Evolutionary conservation across 352 stramenopile species (phyloP), one percentile per base, ranked within the genome.

Genomic region (Globisporangium radiosum): DNA sequence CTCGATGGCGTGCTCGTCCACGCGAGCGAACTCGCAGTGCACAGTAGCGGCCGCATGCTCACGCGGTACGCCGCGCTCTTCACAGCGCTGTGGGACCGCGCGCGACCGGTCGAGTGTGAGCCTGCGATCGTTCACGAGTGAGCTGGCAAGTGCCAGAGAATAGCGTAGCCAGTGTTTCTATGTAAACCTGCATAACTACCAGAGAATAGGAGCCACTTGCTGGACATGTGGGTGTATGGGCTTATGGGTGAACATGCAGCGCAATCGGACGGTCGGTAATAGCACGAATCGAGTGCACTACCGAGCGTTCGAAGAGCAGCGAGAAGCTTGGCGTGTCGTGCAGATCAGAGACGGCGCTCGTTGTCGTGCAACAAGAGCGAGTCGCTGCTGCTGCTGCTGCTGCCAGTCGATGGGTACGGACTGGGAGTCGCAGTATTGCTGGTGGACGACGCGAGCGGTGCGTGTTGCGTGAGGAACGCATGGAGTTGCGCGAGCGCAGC

Each of bases 401-500:
- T 44, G 25, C 25, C 25, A 25, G 25, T 25, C 25, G 25, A 25
- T 25, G 25, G 25, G 25, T 25, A 25, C 25, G 25, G 25, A 25
- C 25, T 25, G 25, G 25, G 25, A 25, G 25, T 25, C 25, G 25
- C 25, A 25, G 25, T 25, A 44, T 44, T 44, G 45, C 45, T 66
- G 54, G 54, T 54, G 9, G 60, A 49, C 43, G 62, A 11, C n/a
- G 37, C 8, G 11, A 49, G 43, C 7, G 42, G 36, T 10, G 64
- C 59, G 45, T 68, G 69, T 50, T 75, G 70, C 52, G 63, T 45
- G 14, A 90, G 48, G 59, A 90, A 90, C 52, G 69, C 70, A 47
- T 85, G 66, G 65, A 88, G 83, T 15, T 69, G 62, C 25, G 69
- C 64, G 19, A 75, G 68, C n/a, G 73, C 79, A 47, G 64, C 60